phyloP scores from a whole-genome alignment of 2,329 filamentous ascomycete genomes.

The Fusarium drepaniforme region DNA sequence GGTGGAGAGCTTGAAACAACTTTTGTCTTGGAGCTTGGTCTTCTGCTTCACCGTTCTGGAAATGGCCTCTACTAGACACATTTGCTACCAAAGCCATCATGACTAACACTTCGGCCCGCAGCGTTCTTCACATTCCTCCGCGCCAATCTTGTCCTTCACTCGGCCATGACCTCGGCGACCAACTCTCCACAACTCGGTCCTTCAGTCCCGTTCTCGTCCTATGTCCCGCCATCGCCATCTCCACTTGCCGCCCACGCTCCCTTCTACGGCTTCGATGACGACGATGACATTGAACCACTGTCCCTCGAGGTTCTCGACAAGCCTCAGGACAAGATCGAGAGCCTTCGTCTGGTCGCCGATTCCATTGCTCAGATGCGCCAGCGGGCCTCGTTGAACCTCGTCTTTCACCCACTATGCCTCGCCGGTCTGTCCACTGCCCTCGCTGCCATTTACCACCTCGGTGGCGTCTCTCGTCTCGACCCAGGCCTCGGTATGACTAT shows the following conservation, averaged over 20 bases:
- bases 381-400: constrained; percentile 70
- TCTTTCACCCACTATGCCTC: constrained; percentile 71
- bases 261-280: constrained; percentile 59
- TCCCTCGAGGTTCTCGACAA: constrained; percentile 68
- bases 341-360: constrained; percentile 81
- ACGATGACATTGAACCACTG: constrained; percentile 68
- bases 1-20: background rate
- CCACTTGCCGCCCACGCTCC: constrained; percentile 72
- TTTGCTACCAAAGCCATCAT: constrained; percentile 14
- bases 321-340: constrained; percentile 72
- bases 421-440: constrained; percentile 60
- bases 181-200: constrained; percentile 75
- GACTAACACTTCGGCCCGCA: constrained; percentile 52
- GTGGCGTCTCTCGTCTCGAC: constrained; percentile 62
- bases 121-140: constrained; percentile 87
- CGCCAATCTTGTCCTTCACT: constrained; percentile 80
- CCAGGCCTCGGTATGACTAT: constrained; percentile 68
- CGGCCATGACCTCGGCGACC: constrained; percentile 70
- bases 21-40: constrained; percentile 1
- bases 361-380: constrained; percentile 87
- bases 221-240: constrained; percentile 63
- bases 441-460: constrained; percentile 59
- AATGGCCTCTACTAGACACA: background rate
- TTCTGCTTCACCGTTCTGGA: background rate
- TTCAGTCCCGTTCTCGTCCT: constrained; percentile 48